Base-by-base conservation (phyloP, 1,284 basidiomycete genomes). In the Marasmius sp. region DNA sequence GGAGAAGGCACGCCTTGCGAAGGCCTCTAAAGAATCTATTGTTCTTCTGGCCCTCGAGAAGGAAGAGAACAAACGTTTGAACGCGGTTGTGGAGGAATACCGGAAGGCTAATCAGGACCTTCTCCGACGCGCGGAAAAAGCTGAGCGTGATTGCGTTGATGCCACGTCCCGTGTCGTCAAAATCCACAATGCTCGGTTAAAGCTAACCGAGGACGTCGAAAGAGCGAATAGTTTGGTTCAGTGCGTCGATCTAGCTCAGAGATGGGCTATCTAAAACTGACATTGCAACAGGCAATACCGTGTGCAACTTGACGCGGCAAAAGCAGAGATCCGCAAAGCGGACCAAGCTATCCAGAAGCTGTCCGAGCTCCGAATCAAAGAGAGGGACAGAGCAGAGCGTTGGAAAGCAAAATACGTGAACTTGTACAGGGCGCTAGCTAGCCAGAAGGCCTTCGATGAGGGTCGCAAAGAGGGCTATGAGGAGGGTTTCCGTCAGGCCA, bases 401-500 rank as follows among this genome's bases (percentile, higher is more conserved):
- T 62, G 59, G 20, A 59, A 59, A 33, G 51, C 45, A 8, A 27
- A 36, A 22, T 38, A 50, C 11, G 38, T 38, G 34, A 47, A 62
- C 37, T 48, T 59, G 22, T 43, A 54, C 37, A 58, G 54, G 27
- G 53, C 55, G 34, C 45, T 48, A 20, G 38, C 58, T 5, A 18
- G 59, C 7, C 36, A 55, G n/a, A 51, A 36, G 18, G 61, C 61
- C 38, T 58, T 57, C 27, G 61, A 62, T 37, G 61, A 62, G 27
- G 61, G 61, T 12, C 57, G 61, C 6, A 48, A 52, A 20, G 14
- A 48, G 20, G 61, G 61, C 12, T 62, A 59, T 22, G 38, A 18
- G 27, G 61, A 62, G 41, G 61, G 61, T n/a, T 34, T 62, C 12
- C 61, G 49, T 11, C 57, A 58, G n/a, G 61, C 57, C 39, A 45